Conservation (phyloP, 1,284 basidiomycete species). For the Naganishia cerealis region DNA sequence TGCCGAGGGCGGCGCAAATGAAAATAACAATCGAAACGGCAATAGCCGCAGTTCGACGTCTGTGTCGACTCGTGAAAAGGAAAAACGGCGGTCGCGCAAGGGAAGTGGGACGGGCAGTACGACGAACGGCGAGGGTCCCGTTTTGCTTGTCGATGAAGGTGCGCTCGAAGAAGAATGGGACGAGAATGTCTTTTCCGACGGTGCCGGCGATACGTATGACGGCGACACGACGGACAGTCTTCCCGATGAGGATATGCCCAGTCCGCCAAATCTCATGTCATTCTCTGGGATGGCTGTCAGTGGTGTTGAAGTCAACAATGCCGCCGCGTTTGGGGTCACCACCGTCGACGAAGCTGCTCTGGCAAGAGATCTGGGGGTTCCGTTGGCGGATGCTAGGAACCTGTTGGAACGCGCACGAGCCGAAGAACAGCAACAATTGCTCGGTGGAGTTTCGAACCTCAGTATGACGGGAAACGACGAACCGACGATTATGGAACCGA, state of each 20-base stretch:
- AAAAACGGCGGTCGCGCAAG: conserved; percentile 25
- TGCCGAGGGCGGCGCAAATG: conserved; percentile 68
- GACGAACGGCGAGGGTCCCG: conserved; percentile 31
- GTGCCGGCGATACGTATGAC: conserved; percentile 27
- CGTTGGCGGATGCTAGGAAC: conserved; percentile 34
- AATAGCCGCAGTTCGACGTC: conserved; percentile 54
- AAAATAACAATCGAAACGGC: conserved; percentile 55
- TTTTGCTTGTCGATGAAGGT: conserved; percentile 33
- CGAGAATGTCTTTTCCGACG: conserved; percentile 9
- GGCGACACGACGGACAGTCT: conserved; percentile 36
- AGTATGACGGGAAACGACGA: conserved; percentile 16
- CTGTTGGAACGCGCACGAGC: conserved; percentile 32
- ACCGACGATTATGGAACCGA: conserved; percentile 8
- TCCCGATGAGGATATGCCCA: conserved; percentile 36
- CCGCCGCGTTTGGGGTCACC: conserved; percentile 34
- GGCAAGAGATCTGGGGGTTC: conserved; percentile 33
- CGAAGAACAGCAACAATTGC: conserved; percentile 31
- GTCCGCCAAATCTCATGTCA: conserved; percentile 31
- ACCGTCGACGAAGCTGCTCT: conserved; percentile 36
- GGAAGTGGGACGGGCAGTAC: conserved; percentile 29
- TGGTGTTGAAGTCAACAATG: conserved; percentile 32
- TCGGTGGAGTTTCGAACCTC: conserved; percentile 28
- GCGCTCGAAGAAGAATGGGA: conserved; percentile 31
- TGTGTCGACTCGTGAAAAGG: conserved; percentile 29
- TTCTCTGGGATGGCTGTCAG: conserved; percentile 27